Evolutionary conservation across 768 basidiomycete genomes (phyloP).

Genomic region (Baorangia bicolor): DNA sequence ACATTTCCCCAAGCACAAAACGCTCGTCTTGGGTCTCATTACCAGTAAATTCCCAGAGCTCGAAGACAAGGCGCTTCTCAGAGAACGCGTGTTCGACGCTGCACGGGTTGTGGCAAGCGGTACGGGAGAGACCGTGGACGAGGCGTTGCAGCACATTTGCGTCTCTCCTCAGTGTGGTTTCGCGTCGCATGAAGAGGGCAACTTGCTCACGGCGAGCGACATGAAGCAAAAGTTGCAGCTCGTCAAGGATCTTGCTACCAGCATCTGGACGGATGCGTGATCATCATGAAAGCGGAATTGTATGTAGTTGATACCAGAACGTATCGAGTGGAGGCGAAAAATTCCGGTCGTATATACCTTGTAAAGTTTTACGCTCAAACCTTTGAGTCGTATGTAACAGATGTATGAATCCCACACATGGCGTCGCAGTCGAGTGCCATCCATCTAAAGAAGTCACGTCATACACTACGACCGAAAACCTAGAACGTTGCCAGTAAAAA

Average conservation of each 20-base stretch:
- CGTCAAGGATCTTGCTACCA: conserved; percentile 36
- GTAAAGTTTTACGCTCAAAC: background rate
- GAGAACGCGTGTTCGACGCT: conserved; percentile 41
- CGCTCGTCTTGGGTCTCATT: conserved; percentile 42
- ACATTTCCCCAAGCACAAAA: conserved; percentile 36
- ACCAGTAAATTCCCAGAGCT: conserved; percentile 44
- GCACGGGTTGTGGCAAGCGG: conserved; percentile 44
- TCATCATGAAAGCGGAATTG: background rate
- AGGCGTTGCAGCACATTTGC: conserved; percentile 39
- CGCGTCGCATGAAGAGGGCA: conserved; percentile 47
- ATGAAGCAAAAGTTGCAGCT: conserved; percentile 32
- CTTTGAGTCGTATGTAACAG: background rate
- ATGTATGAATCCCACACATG: background rate
- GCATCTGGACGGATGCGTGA: conserved; percentile 35
- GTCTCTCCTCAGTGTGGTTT: conserved; percentile 55
- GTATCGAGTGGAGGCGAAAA: no score
- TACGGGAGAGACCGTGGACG: conserved; percentile 35
- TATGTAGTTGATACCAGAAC: background rate
- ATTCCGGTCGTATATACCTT: background rate
- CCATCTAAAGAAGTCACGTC: background rate
- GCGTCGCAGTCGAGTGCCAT: background rate
- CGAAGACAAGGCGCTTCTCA: conserved; percentile 42
- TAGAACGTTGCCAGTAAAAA: conserved; percentile 1
- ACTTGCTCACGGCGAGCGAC: conserved; percentile 36
- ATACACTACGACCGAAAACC: background rate